phyloP scores from a whole-genome alignment of 768 basidiomycete species.

The Tricholoma bakamatsutake region DNA sequence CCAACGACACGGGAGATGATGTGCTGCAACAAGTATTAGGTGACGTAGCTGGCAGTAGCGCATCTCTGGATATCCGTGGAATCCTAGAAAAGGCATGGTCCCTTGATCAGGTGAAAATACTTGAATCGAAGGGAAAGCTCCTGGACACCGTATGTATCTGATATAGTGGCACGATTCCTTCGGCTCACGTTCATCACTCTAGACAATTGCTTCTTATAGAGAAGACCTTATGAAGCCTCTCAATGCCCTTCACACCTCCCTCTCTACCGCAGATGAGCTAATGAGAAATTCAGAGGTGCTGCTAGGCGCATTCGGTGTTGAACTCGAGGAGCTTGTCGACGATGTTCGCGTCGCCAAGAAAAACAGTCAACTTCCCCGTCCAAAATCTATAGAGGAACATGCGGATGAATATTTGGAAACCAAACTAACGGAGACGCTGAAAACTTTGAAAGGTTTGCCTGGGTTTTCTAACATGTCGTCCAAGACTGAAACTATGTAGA shows the following conservation, averaged over 20 bases:
- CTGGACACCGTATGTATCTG: slow-evolving; percentile 20
- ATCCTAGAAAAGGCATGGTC: slow-evolving; percentile 27
- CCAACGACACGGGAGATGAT: neutral
- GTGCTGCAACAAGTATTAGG: neutral
- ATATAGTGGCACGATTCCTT: too few relatives aligned
- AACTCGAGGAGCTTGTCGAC: slow-evolving; percentile 23
- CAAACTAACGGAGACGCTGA: slow-evolving; percentile 11
- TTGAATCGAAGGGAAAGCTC: slow-evolving; percentile 16
- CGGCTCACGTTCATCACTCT: neutral
- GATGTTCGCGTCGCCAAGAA: slow-evolving; percentile 4
- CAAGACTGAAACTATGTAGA: slow-evolving; percentile 5
- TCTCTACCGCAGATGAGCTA: slow-evolving; percentile 11
- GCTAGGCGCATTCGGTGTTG: slow-evolving; percentile 27
- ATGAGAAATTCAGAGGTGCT: slow-evolving; percentile 25
- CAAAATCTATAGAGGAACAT: slow-evolving; percentile 4
- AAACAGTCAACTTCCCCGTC: neutral
- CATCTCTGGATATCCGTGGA: slow-evolving; percentile 14
- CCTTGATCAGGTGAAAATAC: slow-evolving; percentile 22
- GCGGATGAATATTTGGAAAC: slow-evolving; percentile 14
- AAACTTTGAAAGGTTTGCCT: slow-evolving; percentile 2
- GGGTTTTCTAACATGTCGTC: neutral
- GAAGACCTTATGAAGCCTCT: slow-evolving; percentile 20
- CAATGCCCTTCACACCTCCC: slow-evolving; percentile 15
- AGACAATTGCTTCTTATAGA: slow-evolving; percentile 17
- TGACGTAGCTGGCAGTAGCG: neutral